Evolutionary conservation across 805 yeast species (phyloP).

Genomic region (Torulaspora microellipsoides): DNA sequence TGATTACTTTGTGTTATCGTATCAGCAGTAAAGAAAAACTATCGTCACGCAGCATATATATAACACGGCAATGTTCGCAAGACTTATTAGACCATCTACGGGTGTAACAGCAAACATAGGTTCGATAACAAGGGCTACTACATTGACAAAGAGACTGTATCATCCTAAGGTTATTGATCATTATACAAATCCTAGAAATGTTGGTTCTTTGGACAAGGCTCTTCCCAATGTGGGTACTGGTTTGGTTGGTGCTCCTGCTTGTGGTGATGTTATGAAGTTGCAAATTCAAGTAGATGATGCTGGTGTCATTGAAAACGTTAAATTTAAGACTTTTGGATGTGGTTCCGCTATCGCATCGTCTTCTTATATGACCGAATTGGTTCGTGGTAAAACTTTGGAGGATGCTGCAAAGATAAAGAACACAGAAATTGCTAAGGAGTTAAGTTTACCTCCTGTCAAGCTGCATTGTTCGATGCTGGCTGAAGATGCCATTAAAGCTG

Average conservation of each 20-base stretch:
- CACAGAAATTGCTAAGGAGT: constrained; percentile 90
- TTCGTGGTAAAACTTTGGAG: constrained; percentile 89
- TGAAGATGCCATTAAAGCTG: constrained; percentile 97
- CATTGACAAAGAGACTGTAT: constrained; percentile 44
- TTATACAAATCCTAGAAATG: constrained; percentile 94
- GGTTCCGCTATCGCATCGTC: constrained; percentile 97
- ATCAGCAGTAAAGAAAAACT: no score
- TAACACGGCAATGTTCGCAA: neutral
- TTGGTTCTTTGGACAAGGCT: constrained; percentile 83
- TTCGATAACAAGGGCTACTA: neutral
- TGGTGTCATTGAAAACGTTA: constrained; percentile 90
- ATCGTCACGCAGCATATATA: no score
- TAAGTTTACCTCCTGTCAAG: constrained; percentile 94
- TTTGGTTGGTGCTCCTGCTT: constrained; percentile 97
- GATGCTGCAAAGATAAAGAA: constrained; percentile 92
- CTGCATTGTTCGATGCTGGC: constrained; percentile 98
- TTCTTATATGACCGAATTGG: constrained; percentile 90
- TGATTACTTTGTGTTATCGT: no score
- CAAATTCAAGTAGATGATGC: constrained; percentile 90
- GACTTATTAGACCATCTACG: neutral
- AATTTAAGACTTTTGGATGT: constrained; percentile 98
- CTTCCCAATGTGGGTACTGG: constrained; percentile 87
- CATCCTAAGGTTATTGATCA: constrained; percentile 95
- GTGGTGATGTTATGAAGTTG: constrained; percentile 98
- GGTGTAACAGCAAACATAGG: neutral